Conservation (phyloP, 306 rosid genomes). For the Acmispon strigosus region DNA sequence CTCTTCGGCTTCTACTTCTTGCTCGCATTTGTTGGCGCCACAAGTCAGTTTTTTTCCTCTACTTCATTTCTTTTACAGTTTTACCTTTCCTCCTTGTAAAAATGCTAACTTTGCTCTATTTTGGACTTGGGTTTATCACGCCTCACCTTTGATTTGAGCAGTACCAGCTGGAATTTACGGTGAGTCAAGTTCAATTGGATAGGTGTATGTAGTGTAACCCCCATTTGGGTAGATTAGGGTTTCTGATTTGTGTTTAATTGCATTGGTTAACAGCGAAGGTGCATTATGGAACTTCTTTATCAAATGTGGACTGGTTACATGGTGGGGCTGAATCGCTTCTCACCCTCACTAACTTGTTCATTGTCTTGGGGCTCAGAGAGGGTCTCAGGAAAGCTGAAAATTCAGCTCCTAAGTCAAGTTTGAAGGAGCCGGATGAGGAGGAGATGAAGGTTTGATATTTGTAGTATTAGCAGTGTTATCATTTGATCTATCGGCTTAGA, state of each 20-base stretch:
- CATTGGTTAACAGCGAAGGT: conserved; percentile 62
- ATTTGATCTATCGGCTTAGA: not conserved
- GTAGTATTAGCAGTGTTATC: not conserved
- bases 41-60: conserved; percentile 49
- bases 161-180: conserved; percentile 99
- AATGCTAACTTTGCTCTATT: conserved; percentile 5
- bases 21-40: conserved; percentile 85
- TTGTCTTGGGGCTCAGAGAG: conserved; percentile 78
- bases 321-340: conserved; percentile 93
- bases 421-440: conserved; percentile 28
- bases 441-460: conserved; percentile 2
- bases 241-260: conserved; percentile 13
- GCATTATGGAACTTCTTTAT: conserved; percentile 80
- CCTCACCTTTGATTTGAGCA: conserved; percentile 15
- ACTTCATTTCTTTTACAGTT: not conserved
- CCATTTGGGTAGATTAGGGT: not conserved
- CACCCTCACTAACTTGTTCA: conserved; percentile 76
- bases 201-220: too few relatives aligned
- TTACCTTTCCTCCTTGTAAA: not conserved
- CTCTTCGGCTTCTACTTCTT: conserved; percentile 91
- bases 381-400: conserved; percentile 49
- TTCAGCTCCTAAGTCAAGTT: conserved; percentile 24
- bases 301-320: conserved; percentile 95
- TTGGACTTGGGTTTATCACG: conserved; percentile 9
- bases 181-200: conserved; percentile 16